A percentile compares a stretch with the other conserved stretches of the same genome.
These are phyloP conservation scores for Globisporangium middletonii DNA, from an alignment of 352 stramenopile species.

Conservation along the genomic window DNA sequence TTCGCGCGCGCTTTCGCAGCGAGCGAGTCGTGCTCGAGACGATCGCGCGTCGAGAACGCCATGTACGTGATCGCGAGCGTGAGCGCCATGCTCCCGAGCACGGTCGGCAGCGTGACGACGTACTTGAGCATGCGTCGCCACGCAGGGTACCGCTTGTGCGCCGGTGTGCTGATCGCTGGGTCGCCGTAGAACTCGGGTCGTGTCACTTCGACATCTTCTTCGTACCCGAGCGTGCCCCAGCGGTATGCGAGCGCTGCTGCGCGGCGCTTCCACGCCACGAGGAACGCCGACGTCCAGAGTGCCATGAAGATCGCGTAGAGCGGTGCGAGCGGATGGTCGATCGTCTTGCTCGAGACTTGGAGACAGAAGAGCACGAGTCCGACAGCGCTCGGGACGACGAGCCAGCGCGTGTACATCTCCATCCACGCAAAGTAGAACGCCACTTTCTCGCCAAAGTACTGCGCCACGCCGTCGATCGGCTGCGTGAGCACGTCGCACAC, in stretches of 20 bases:
- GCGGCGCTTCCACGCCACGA: conserved; percentile 82
- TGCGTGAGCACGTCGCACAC: conserved; percentile 37
- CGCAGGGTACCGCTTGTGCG: conserved; percentile 44
- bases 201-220: conserved; percentile 81
- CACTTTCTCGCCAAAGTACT: conserved; percentile 90
- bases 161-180: conserved; percentile 21
- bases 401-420: conserved; percentile 89
- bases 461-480: conserved; percentile 78
- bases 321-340: conserved; percentile 76
- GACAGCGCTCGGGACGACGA: conserved; percentile 71
- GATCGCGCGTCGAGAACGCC: conserved; percentile 78
- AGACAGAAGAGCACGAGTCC: conserved; percentile 66
- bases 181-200: conserved; percentile 81
- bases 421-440: conserved; percentile 93
- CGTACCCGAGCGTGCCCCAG: conserved; percentile 88
- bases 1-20: conserved; percentile 32
- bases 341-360: conserved; percentile 48
- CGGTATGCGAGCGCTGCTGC: conserved; percentile 76
- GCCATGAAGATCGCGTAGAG: conserved; percentile 88
- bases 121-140: conserved; percentile 83
- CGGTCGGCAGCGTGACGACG: conserved; percentile 49
- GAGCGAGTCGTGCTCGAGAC: conserved; percentile 50
- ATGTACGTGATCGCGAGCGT: conserved; percentile 53
- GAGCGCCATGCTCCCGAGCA: conserved; percentile 46
- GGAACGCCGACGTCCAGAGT: conserved; percentile 84